A percentile compares a stretch with the other conserved stretches of the same genome.
Evolutionary conservation across 2,329 filamentous ascomycete species (phyloP).

Genomic region (Epicoccum sorghinum): DNA sequence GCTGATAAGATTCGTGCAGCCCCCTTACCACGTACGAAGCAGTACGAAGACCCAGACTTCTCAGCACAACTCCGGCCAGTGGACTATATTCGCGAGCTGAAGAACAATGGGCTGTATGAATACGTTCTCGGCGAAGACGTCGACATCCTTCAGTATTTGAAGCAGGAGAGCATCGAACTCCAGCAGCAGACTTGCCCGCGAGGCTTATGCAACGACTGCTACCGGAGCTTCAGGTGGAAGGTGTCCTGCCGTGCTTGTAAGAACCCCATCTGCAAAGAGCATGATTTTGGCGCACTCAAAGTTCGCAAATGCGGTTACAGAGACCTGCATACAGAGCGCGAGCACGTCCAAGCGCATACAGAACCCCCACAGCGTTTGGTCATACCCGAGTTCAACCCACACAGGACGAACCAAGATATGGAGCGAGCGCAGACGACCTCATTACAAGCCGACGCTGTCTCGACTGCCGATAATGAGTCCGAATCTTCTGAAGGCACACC

Average conservation of each 20-base stretch:
- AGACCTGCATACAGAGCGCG: constrained; percentile 58
- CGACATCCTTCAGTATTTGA: constrained; percentile 47
- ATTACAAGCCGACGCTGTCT: constrained; percentile 30
- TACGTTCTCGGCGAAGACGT: constrained; percentile 50
- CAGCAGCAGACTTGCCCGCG: constrained; percentile 58
- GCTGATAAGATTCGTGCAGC: constrained; percentile 63
- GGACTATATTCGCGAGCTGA: constrained; percentile 48
- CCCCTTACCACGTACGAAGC: constrained; percentile 60
- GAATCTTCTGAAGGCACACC: constrained; percentile 34
- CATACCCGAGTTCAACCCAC: constrained; percentile 47
- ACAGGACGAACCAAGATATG: constrained; percentile 30
- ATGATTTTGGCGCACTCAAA: constrained; percentile 63
- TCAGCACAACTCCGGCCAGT: constrained; percentile 56
- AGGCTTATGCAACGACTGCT: constrained; percentile 64
- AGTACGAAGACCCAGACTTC: constrained; percentile 64
- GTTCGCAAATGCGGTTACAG: constrained; percentile 63
- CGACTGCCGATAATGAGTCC: constrained; percentile 32
- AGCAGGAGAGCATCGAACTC: constrained; percentile 51
- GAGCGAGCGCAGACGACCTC: constrained; percentile 35
- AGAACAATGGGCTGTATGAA: constrained; percentile 50
- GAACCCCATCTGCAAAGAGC: constrained; percentile 63
- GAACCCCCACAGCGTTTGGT: constrained; percentile 40
- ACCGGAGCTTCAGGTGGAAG: constrained; percentile 64
- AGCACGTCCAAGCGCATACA: constrained; percentile 46
- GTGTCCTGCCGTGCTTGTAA: constrained; percentile 64